Evolutionary conservation across 1,284 basidiomycete genomes (phyloP).

Genomic region (Mycosarcoma maydis): DNA sequence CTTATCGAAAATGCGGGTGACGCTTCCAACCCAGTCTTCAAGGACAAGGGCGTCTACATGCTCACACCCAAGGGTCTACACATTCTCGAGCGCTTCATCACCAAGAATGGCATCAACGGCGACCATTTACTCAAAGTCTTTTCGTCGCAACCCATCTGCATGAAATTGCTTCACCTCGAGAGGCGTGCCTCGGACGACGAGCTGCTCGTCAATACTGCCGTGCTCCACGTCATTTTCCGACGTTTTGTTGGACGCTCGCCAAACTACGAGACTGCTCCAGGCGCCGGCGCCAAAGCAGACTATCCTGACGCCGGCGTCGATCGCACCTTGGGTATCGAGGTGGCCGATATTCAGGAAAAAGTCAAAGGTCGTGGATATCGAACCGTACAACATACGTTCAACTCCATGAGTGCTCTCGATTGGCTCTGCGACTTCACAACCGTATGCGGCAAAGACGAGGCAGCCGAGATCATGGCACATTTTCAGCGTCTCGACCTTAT

Average conservation of each 20-base stretch:
- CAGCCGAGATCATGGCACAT: conserved; percentile 94
- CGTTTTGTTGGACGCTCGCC: conserved; percentile 82
- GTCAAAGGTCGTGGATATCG: conserved; percentile 75
- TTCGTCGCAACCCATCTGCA: conserved; percentile 91
- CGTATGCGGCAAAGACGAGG: conserved; percentile 93
- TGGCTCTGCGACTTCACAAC: conserved; percentile 99
- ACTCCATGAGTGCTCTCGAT: conserved; percentile 85
- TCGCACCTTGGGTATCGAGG: conserved; percentile 69
- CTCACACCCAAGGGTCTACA: conserved; percentile 98
- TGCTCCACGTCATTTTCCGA: conserved; percentile 93
- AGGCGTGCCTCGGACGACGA: conserved; percentile 92
- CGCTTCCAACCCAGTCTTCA: conserved; percentile 85
- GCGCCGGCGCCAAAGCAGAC: conserved; percentile 2
- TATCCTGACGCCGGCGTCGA: conserved; percentile 65
- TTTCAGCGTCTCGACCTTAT: conserved; percentile 96
- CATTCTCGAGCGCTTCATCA: conserved; percentile 97
- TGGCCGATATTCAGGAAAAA: conserved; percentile 75
- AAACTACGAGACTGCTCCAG: conserved; percentile 26
- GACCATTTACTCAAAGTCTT: conserved; percentile 92
- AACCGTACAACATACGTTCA: conserved; percentile 83
- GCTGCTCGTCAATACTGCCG: conserved; percentile 91
- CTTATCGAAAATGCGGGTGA: conserved; percentile 97
- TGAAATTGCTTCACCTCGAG: conserved; percentile 97
- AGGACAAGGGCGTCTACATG: conserved; percentile 94
- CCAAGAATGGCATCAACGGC: conserved; percentile 93